These are phyloP conservation scores for Pneumocystis canis DNA, from an alignment of 1,139 yeast species.

Conservation along the genomic window DNA sequence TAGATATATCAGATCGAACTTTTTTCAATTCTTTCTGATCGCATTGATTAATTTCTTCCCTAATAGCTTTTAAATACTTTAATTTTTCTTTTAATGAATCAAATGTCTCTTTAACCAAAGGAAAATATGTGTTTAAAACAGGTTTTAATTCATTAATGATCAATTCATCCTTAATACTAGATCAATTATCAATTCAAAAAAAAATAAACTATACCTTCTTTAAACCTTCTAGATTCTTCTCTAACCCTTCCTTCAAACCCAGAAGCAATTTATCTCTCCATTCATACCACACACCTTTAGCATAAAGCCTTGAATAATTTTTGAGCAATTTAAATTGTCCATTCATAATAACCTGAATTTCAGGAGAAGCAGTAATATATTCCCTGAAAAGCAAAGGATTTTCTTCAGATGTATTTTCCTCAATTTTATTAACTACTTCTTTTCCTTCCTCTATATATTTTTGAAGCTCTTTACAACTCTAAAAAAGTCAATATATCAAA, in stretches of 20 bases:
- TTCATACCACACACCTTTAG: conserved; percentile 41
- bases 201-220: conserved; percentile 7
- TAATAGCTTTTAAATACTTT: conserved; percentile 16
- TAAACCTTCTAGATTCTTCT: conserved; percentile 20
- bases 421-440: conserved; percentile 32
- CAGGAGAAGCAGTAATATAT: conserved; percentile 30
- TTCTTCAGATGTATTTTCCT: conserved; percentile 31
- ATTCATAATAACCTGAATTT: conserved; percentile 31
- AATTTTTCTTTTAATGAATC: conserved; percentile 15
- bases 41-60: conserved; percentile 10
- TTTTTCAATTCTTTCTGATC: conserved; percentile 14
- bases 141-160: neutral
- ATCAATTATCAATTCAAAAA: neutral
- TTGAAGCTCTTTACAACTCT: conserved; percentile 36
- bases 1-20: conserved; percentile 10
- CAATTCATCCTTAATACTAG: neutral
- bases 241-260: conserved; percentile 31
- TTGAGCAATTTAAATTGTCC: conserved; percentile 36
- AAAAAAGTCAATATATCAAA: neutral
- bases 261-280: conserved; percentile 40
- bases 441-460: conserved; percentile 38
- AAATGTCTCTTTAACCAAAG: neutral
- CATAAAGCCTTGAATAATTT: conserved; percentile 37
- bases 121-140: neutral
- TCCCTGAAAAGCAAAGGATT: conserved; percentile 39